phyloP scores from a whole-genome alignment of 805 yeast genomes.

The Lipomyces yamanashiensis region DNA sequence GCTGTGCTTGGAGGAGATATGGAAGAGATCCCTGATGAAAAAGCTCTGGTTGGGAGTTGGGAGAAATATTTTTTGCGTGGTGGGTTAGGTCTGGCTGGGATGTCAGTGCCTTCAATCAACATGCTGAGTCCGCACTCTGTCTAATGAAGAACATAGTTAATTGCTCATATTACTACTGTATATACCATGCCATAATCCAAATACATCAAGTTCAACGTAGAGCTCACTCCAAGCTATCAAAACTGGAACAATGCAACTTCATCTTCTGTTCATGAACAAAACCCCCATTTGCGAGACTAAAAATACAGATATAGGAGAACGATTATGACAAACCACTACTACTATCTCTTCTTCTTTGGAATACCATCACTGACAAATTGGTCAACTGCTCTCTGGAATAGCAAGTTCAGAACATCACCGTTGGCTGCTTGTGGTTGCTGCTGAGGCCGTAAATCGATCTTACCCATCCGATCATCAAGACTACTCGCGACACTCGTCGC shows the following conservation, averaged over 20 bases:
- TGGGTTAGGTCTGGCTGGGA: not conserved
- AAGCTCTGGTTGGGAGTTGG: conserved; percentile 4
- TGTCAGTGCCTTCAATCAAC: too few relatives aligned
- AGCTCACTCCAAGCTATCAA: too few relatives aligned
- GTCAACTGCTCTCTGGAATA: conserved; percentile 28
- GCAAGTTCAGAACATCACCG: conserved; percentile 13
- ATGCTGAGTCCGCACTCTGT: too few relatives aligned
- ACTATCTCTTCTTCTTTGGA: not conserved
- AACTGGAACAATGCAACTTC: too few relatives aligned
- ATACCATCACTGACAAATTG: conserved; percentile 14
- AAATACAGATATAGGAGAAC: not conserved
- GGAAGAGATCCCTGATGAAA: too few relatives aligned
- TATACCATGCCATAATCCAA: too few relatives aligned
- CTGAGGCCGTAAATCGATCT: conserved; percentile 1
- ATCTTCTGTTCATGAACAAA: too few relatives aligned
- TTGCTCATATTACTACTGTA: too few relatives aligned
- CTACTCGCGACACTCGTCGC: conserved; percentile 6
- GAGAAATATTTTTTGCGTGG: conserved; percentile 2
- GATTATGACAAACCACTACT: not conserved
- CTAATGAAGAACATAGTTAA: too few relatives aligned
- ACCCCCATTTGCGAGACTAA: too few relatives aligned
- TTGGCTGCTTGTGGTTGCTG: not conserved
- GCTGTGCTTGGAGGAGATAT: too few relatives aligned
- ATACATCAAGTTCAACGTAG: too few relatives aligned
- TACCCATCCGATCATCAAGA: not conserved